These are phyloP conservation scores for Bolboschoenus planiculmis DNA, from an alignment of 176 grass and related monocot species.

Conservation along the genomic window DNA sequence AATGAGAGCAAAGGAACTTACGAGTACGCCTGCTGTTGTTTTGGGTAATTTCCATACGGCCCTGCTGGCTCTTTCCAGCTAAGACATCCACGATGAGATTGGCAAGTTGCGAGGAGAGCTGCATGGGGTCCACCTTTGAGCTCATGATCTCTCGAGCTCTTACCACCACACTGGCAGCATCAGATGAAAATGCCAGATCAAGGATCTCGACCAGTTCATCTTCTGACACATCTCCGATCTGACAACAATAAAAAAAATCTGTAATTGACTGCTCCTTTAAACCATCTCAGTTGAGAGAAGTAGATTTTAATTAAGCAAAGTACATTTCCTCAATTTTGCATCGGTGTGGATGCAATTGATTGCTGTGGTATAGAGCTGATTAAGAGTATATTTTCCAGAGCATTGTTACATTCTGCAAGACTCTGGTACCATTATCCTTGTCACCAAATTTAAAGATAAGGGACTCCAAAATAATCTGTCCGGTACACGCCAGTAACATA, in stretches of 20 bases:
- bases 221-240: conserved; percentile 85
- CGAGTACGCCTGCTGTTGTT: conserved; percentile 28
- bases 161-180: conserved; percentile 71
- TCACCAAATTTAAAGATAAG: not conserved
- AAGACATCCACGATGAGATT: conserved; percentile 86
- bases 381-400: not conserved
- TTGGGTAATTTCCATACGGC: conserved; percentile 37
- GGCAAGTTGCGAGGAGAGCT: conserved; percentile 65
- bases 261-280: not conserved
- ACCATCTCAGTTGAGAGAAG: not conserved
- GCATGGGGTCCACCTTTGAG: conserved; percentile 63
- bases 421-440: not conserved
- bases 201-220: conserved; percentile 81
- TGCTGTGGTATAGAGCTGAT: not conserved
- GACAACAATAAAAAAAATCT: not conserved
- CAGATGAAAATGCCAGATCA: conserved; percentile 62
- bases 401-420: not conserved
- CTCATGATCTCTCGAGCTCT: conserved; percentile 74
- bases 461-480: not conserved
- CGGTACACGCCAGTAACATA: not conserved
- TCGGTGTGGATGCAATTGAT: not conserved
- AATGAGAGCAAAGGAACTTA: conserved; percentile 20
- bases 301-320: not conserved
- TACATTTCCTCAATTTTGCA: not conserved
- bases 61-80: conserved; percentile 41